These are phyloP conservation scores for Peniophora sp. DNA, from an alignment of 1,284 basidiomycete species.

Conservation along the genomic window DNA sequence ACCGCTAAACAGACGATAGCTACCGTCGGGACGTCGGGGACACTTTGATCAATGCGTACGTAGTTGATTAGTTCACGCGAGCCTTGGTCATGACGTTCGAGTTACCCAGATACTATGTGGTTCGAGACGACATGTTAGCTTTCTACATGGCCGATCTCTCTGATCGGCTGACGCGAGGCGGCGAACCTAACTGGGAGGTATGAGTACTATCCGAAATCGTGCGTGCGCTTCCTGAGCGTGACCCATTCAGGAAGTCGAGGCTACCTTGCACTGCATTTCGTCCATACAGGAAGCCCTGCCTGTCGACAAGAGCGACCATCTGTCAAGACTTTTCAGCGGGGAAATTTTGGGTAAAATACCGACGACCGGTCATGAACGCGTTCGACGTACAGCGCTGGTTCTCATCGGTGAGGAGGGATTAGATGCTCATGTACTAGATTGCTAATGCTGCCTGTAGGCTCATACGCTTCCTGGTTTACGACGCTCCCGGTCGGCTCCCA, in stretches of 20 bases:
- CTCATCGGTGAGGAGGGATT: constrained; percentile 65
- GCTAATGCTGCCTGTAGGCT: constrained; percentile 35
- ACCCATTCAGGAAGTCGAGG: constrained; percentile 65
- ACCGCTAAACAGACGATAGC: constrained; percentile 25
- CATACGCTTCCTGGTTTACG: constrained; percentile 83
- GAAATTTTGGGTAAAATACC: constrained; percentile 64
- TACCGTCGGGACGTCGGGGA: constrained; percentile 88
- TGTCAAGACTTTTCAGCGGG: constrained; percentile 64
- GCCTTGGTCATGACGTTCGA: neutral
- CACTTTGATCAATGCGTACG: constrained; percentile 84
- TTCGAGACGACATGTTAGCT: constrained; percentile 74
- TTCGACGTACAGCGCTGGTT: constrained; percentile 65
- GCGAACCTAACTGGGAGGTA: constrained; percentile 62
- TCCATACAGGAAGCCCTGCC: constrained; percentile 83
- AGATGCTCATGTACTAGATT: neutral
- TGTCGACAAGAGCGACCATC: constrained; percentile 55
- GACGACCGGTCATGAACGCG: constrained; percentile 50
- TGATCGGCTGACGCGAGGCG: constrained; percentile 36
- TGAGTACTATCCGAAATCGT: constrained; percentile 12
- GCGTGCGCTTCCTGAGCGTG: neutral
- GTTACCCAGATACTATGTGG: constrained; percentile 69
- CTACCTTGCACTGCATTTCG: constrained; percentile 76
- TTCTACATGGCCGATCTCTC: constrained; percentile 58
- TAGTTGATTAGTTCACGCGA: constrained; percentile 7
- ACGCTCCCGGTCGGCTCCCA: constrained; percentile 36